Evolutionary conservation across 192 early-diverging fungal genomes (phyloP), one percentile per base, ranked within the genome.

Genomic region (Entophlyctis helioformis): DNA sequence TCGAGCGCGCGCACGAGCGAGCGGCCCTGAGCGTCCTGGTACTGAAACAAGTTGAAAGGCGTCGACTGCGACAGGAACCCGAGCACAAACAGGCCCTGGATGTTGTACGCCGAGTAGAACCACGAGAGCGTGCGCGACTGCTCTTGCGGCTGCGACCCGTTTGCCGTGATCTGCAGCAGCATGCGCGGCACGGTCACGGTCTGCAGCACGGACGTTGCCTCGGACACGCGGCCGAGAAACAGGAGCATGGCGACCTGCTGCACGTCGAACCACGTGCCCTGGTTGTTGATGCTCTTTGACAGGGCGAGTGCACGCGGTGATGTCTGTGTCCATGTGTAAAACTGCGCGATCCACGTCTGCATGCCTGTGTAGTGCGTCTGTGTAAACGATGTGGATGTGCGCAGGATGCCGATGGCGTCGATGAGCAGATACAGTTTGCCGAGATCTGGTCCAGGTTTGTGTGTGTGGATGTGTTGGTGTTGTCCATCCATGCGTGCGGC

Each of bases 231-330:
- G 28, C 51, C 53, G 15, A 76, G 49, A 49, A 64, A 74, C 24
- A 69, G 40, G 22, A 60, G 56, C 33, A 80, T 48, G 3, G 59
- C 46, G 27, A 63, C 39, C 21, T 55, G 23, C 34, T 80, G 77
- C 4, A 73, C 60, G 42, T 74, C 71, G 53, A 63, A 70, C 61
- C 66, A 72, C 11, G 73, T 69, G 48, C 72, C 76, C 27, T 74
- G 76, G 41, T 76, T 72, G 55, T 76, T 66, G 41, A 24, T 19
- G 3, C 12, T n/a, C 6, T 49, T 55, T 46, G 48, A 24, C n/a
- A n/a, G n/a, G n/a, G n/a, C n/a, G n/a, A n/a, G n/a, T n/a, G n/a
- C n/a, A n/a, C 44, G 44, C 5, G 51, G 9, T 10, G 57, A 60
- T 0, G 44, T 48, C 18, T 34, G 44, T 1, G 54, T 33, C 57